These are phyloP conservation scores for Fusarium tuaranense DNA, from an alignment of 2,329 filamentous ascomycete species.

Conservation along the genomic window DNA sequence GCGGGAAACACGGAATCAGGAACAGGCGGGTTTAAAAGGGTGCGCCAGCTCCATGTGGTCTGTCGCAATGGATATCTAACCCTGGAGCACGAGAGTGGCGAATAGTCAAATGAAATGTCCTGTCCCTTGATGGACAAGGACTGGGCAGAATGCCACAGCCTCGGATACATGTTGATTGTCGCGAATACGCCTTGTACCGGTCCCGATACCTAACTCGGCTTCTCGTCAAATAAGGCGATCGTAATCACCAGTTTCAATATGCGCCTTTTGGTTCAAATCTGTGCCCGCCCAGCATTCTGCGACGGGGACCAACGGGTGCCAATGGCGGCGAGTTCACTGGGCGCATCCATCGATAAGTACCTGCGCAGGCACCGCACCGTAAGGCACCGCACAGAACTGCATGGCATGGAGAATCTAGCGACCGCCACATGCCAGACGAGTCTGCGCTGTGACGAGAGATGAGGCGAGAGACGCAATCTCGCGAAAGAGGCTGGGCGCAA, in stretches of 20 bases:
- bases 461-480: conserved; percentile 29
- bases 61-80: conserved; percentile 20
- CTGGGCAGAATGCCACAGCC: neutral
- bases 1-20: conserved; percentile 4
- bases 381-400: conserved; percentile 11
- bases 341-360: conserved; percentile 22
- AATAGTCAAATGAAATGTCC: conserved; percentile 4
- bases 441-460: conserved; percentile 32
- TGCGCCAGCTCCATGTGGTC: conserved; percentile 27
- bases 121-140: conserved; percentile 30
- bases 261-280: conserved; percentile 28
- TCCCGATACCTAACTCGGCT: neutral
- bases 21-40: conserved; percentile 9
- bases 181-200: neutral
- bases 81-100: conserved; percentile 9
- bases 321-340: conserved; percentile 27
- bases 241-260: conserved; percentile 15
- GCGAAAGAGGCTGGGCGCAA: conserved; percentile 18
- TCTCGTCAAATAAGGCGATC: neutral
- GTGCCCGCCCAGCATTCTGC: conserved; percentile 24
- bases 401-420: conserved; percentile 33
- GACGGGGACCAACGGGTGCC: conserved; percentile 38
- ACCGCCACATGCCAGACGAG: conserved; percentile 40
- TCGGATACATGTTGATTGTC: neutral
- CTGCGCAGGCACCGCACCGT: neutral